Evolutionary conservation across 2,329 filamentous ascomycete species (phyloP), one percentile per base, ranked within the genome.

Genomic region (Diaporthe velutina): DNA sequence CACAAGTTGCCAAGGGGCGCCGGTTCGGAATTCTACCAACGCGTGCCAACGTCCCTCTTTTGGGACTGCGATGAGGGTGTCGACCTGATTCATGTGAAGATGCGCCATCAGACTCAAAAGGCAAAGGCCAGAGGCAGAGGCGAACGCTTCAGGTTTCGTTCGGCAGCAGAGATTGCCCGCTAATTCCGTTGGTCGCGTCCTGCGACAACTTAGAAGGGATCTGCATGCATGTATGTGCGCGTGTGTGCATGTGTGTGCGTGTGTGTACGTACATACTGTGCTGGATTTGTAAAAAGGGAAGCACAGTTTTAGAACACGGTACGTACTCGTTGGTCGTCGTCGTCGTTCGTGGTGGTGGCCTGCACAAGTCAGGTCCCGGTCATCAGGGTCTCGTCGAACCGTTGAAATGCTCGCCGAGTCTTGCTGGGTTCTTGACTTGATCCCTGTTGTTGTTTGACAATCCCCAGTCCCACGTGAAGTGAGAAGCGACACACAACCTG

Each of bases 41-140:
- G 38, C 30, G 8, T 40, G 48, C 64, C 33, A 68, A 68, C 48
- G 64, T 52, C 64, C 15, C 25, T 30, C n/a, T 68, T 33, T 42
- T 4, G 38, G 17, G n/a, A 25, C 60, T 38, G n/a, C 22, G 13
- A 22, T 68, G 64, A 68, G 33, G 64, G 48, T 68, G 64, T 54
- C n/a, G 48, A 30, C 64, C 64, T 68, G 48, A 68, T 68, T 68
- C 64, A 68, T 68, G 64, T 54, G 64, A 68, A 54, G 64, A 54
- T 68, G 64, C 33, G 45, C 64, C 33, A 28, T 25, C 22, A 38
- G 15, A 52, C 45, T 67, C 45, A 28, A 22, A 12, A 13, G 45
- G 45, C 64, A 67, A 52, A 50, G 45, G 30, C 13, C 45, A 68
- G 17, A 54, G 30, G 48, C 64, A 28, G 17, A 33, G 12, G 64